Percentiles rank a stretch among this genome's conserved stretches.
Evolutionary conservation across 257 asterid genomes (phyloP).

Genomic region (Gynochthodes officinalis): DNA sequence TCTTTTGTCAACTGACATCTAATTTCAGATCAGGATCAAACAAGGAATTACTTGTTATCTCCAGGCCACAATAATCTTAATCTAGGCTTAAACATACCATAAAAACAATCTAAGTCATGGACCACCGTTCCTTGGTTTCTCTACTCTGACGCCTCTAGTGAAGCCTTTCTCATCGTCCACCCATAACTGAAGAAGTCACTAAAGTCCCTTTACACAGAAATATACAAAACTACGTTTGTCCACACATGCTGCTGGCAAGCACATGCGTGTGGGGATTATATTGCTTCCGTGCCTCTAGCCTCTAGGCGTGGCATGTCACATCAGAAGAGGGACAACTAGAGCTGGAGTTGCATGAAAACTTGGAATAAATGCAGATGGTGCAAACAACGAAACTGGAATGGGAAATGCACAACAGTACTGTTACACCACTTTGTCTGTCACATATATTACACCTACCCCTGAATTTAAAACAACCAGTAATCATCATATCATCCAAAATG

Average conservation of each 20-base stretch:
- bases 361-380: neutral
- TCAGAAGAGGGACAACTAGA: neutral
- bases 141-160: neutral
- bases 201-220: neutral
- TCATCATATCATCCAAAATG: neutral
- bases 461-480: neutral
- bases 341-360: neutral
- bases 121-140: no score
- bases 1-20: conserved; percentile 7
- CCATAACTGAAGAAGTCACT: neutral
- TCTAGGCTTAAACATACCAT: no score
- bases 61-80: no score
- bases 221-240: neutral
- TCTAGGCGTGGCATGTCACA: neutral
- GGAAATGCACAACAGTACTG: neutral
- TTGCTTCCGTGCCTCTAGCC: neutral
- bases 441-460: neutral
- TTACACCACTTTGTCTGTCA: neutral
- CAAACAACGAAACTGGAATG: neutral
- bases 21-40: neutral
- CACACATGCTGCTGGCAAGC: neutral
- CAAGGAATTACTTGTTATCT: no score
- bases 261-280: conserved; percentile 5
- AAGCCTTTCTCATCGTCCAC: neutral
- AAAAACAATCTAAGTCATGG: neutral